Base-by-base conservation (phyloP, 2,329 filamentous ascomycete genomes). In the Zasmidium citrigriseum region DNA sequence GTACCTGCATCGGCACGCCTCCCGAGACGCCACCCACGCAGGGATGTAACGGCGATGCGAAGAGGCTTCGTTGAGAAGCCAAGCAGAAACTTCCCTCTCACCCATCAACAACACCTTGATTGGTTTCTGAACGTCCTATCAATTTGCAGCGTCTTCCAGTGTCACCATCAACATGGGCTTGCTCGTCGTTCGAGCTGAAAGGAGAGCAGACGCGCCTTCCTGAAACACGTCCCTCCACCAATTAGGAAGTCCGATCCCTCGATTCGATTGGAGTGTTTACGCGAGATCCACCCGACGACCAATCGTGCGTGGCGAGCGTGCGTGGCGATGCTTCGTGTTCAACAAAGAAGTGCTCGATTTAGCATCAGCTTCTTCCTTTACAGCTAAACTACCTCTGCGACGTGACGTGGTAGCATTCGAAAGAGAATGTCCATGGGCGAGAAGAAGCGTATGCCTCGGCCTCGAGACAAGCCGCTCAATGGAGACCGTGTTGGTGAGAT, bases 291-390 rank as follows among this genome's bases (percentile, higher is more conserved):
- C n/a, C 21, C 46, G 46, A 12, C 9, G 12, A 3, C 18, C 46
- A 21, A 48, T 46, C 41, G 41, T 46, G 41, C 5, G 11, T 10
- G 10, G 22, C 22, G 47, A 23, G n/a, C n/a, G 14, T 41, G 34
- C 47, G 47, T 27, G 47, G 23, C 47, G 16, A 23, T 49, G 47
- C 47, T 49, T 49, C 47, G 47, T 49, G 23, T 49, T 49, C 34
- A n/a, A 10, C 34, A 41, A 16, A 11, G 16, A 41, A 4, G 12
- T 41, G 27, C 34, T 41, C 34, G 34, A 41, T 41, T 41, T 41
- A 41, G 34, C 34, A 41, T 41, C 34, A 41, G 12, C 14, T 16
- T n/a, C 12, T n/a, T 4, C 34, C 14, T 11, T n/a, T 41, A 41
- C 16, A 4, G 14, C 4, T 10, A 16, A n/a, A 41, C 34, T n/a